Evolutionary conservation across 495 filamentous ascomycete genomes (phyloP).

Genomic region (Aspergillus baeticus): DNA sequence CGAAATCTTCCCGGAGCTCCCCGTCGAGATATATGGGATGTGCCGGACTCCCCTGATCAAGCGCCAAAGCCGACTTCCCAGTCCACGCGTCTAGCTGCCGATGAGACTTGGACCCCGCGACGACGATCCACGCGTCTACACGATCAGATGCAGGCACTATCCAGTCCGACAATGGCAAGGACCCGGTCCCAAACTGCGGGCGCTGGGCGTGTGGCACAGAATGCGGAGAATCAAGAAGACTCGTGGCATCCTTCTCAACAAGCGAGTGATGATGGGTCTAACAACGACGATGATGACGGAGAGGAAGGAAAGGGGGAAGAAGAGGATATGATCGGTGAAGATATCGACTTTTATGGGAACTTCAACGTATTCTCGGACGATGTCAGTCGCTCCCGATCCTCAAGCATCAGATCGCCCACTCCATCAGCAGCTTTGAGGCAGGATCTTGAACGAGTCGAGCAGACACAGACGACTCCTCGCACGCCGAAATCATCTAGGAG

Average conservation of each 20-base stretch:
- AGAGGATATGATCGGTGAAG: not conserved
- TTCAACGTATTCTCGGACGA: slow-evolving; percentile 2
- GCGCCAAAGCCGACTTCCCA: not conserved
- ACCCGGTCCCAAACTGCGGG: not conserved
- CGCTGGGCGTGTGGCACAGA: not conserved
- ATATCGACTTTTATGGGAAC: not conserved
- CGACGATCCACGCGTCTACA: slow-evolving; percentile 12
- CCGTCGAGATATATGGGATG: slow-evolving; percentile 8
- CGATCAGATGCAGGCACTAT: not conserved
- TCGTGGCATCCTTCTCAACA: not conserved
- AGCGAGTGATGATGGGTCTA: not conserved
- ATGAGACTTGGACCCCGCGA: not conserved
- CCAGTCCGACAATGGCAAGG: not conserved
- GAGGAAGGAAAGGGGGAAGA: no score
- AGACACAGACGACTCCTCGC: not conserved
- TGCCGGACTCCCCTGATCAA: slow-evolving; percentile 5
- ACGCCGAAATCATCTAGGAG: not conserved
- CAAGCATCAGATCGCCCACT: not conserved
- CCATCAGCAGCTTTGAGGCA: not conserved
- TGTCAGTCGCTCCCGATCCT: not conserved
- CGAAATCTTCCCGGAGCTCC: slow-evolving; percentile 3
- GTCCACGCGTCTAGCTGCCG: not conserved
- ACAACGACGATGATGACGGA: no score
- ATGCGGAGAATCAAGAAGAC: not conserved
- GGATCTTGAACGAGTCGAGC: not conserved